Conservation (phyloP, 768 basidiomycete species). For the Auriscalpium vulgare region DNA sequence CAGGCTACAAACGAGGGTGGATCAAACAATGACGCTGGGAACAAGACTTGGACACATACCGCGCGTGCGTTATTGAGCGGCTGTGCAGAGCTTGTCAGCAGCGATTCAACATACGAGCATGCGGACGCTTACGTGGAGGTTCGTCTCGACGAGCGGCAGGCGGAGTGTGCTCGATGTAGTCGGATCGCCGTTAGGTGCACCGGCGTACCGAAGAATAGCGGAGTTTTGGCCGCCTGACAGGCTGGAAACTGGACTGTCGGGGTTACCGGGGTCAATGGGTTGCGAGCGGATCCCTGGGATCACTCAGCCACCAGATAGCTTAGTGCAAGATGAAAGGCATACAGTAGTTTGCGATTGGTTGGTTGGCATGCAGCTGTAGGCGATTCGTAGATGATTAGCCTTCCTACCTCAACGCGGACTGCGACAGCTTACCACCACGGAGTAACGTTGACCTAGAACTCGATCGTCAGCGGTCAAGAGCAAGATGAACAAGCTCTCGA, state of each 20-base stretch:
- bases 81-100: background rate
- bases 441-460: constrained; percentile 18
- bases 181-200: constrained; percentile 26
- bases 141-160: constrained; percentile 11
- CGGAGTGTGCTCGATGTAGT: constrained; percentile 4
- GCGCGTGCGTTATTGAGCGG: constrained; percentile 9
- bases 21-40: background rate
- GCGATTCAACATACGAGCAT: too few species aligned
- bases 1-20: constrained; percentile 12
- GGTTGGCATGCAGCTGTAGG: constrained; percentile 29
- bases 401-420: background rate
- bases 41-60: background rate
- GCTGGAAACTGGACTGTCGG: constrained; percentile 12
- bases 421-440: constrained; percentile 16
- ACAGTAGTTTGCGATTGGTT: constrained; percentile 40
- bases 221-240: constrained; percentile 26
- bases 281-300: constrained; percentile 17
- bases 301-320: background rate
- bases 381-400: background rate
- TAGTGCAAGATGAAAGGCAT: constrained; percentile 3
- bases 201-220: constrained; percentile 32
- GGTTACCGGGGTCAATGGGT: background rate
- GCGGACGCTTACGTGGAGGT: too few species aligned
- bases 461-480: too few species aligned
- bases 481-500: background rate